Evolutionary conservation across 805 yeast genomes (phyloP), one percentile per base, ranked within the genome.

Genomic region (Saturnispora saitoi): DNA sequence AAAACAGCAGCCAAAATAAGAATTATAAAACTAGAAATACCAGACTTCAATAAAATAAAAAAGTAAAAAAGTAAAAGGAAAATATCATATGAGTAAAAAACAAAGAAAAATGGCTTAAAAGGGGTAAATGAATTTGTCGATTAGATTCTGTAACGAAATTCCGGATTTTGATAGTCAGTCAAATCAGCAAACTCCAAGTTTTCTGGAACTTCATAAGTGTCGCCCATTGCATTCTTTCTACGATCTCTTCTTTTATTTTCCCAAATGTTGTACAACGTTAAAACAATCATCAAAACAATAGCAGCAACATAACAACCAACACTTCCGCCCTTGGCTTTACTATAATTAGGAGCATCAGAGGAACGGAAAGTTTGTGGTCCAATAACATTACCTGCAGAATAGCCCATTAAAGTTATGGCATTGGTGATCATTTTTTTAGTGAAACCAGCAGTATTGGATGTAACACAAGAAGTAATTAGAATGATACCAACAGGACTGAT

Each of bases 361-460:
- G 58, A 61, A 55, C 69, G 66, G 75, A 78, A 77, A n/a, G 76
- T 55, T 57, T 76, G 81, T 3, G 81, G 80, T 4, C 77, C 73
- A 30, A 76, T 70, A 24, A 76, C 68, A 51, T 76, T 76, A 30
- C 76, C 67, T 38, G 75, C 60, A 47, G 73, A 67, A 47, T 72
- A 76, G 15, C 70, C 69, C 19, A 68, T 63, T 73, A 73, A 66
- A 22, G 64, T 61, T 49, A 71, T 54, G 29, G 69, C 75, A 52
- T 67, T 72, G 60, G 78, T 70, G 0, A 71, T 64, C 12, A 73
- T 47, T 51, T 68, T 69, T 59, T 76, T 77, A 6, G 81, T 75
- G 53, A 72, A 68, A 34, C 79, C 79, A 6, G 79, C 69, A 46
- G 69, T 63, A 38, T 66, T 65, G 2, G 69, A 51, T 7, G 62